Evolutionary conservation across 768 basidiomycete genomes (phyloP), one percentile per base, ranked within the genome.

Genomic region (Agrocybe chaxingu): DNA sequence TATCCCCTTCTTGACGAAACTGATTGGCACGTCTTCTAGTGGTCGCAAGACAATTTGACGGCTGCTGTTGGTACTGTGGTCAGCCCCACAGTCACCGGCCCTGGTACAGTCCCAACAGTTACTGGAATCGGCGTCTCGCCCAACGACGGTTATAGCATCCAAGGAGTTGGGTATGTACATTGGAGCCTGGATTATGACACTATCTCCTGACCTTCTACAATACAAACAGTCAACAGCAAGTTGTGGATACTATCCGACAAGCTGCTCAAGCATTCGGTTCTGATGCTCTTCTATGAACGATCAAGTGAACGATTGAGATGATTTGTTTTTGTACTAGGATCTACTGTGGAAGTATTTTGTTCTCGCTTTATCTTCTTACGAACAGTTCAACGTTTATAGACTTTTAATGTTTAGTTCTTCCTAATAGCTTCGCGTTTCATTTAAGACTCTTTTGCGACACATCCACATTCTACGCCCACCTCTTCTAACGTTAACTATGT

Each of bases 111-210:
- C 32, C 52, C 64, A 5, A 65, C 50, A 24, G 58, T 59, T 11
- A 64, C 65, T 37, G 64, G 65, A 13, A 76, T 76, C 4, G 81
- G 79, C 6, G 46, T 70, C n/a, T 81, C 82, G 3, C 85, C 85
- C 24, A 81, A 83, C 49, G 85, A 87, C 65, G 85, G 85, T 62
- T 86, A 86, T 58, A 70, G 72, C 34, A 69, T 58, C 47, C 66
- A 70, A 34, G 74, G 72, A 10, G 46, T 59, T 53, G 73, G 69
- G 76, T 77, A 57, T 44, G 75, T 57, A 24, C 13, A 18, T 43
- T 24, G 24, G 24, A 24, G 24, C 16, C 45, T 34, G 19, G 12
- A 10, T 1, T 18, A n/a, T 16, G 11, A 16, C 11, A 9, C 12
- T 30, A 16, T 37, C 32, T 39, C 18, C 40, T 55, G 16, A 47